phyloP scores from a whole-genome alignment of 2,329 filamentous ascomycete genomes.

The Metarhizium brunneum region DNA sequence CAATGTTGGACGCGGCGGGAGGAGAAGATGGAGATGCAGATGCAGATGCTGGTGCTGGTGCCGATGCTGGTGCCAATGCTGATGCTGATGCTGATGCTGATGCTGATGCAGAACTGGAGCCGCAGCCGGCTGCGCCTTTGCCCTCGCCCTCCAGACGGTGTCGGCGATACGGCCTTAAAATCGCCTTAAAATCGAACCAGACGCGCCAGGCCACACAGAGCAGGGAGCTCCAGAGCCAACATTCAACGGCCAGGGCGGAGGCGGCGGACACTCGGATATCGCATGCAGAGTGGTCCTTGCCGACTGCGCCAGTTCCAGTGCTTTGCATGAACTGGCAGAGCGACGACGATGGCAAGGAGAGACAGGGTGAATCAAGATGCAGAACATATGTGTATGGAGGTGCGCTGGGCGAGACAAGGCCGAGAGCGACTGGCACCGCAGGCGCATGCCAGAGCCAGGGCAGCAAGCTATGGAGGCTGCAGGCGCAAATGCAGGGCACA shows the following conservation, averaged over 20 bases:
- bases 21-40: slow-evolving; percentile 5
- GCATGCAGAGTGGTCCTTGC: slow-evolving; percentile 1
- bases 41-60: background rate
- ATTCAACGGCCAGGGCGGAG: background rate
- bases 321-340: slow-evolving; percentile 1
- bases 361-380: background rate
- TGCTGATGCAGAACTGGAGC: background rate
- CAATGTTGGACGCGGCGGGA: background rate
- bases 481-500: background rate
- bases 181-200: background rate
- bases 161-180: slow-evolving; percentile 10
- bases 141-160: slow-evolving; percentile 5
- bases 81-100: slow-evolving; percentile 6
- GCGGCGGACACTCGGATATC: too few species aligned
- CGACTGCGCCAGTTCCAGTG: slow-evolving; percentile 1
- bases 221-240: background rate
- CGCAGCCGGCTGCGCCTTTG: slow-evolving; percentile 3
- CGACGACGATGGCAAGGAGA: background rate
- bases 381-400: background rate
- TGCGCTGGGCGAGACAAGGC: background rate
- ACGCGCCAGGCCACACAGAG: background rate
- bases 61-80: too few species aligned
- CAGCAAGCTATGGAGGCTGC: background rate
- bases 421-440: background rate
- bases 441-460: background rate